These are phyloP conservation scores for Verticillium tricorpus DNA, from an alignment of 2,329 filamentous ascomycete genomes.

Conservation along the genomic window DNA sequence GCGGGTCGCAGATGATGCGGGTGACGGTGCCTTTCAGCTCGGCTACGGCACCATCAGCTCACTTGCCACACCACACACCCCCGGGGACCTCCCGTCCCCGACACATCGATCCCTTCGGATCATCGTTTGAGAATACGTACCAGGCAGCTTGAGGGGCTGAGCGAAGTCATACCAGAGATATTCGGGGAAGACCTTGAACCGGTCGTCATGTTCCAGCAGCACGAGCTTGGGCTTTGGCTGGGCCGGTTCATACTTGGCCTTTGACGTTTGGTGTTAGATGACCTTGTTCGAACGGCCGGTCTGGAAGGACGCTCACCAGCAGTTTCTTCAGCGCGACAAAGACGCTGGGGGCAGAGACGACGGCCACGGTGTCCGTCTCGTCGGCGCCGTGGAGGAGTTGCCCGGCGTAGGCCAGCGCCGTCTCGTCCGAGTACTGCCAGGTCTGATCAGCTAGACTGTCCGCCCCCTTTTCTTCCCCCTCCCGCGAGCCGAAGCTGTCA, in stretches of 20 bases:
- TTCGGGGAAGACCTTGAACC: conserved; percentile 70
- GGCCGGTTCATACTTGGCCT: conserved; percentile 14
- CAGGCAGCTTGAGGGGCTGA: conserved; percentile 60
- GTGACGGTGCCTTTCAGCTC: conserved; percentile 61
- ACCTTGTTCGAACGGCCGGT: background rate
- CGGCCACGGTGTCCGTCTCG: conserved; percentile 54
- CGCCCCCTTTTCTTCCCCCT: background rate
- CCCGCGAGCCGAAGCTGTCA: background rate
- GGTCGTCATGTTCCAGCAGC: conserved; percentile 69
- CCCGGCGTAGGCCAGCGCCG: conserved; percentile 57
- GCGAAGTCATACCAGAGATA: conserved; percentile 73
- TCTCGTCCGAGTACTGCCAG: conserved; percentile 64
- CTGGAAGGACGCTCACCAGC: conserved; percentile 39
- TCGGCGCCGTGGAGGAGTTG: conserved; percentile 61
- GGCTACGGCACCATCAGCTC: conserved; percentile 20
- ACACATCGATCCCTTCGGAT: background rate
- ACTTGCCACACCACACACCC: background rate
- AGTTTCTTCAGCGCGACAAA: conserved; percentile 74
- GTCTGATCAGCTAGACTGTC: background rate
- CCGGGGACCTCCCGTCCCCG: too few relatives aligned
- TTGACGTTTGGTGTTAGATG: background rate
- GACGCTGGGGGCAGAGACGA: conserved; percentile 71
- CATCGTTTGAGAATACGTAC: conserved; percentile 25
- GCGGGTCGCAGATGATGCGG: conserved; percentile 71
- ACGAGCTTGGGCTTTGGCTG: conserved; percentile 50